Base-by-base conservation (phyloP, 805 yeast genomes). In the Starmerella vaccinii region DNA sequence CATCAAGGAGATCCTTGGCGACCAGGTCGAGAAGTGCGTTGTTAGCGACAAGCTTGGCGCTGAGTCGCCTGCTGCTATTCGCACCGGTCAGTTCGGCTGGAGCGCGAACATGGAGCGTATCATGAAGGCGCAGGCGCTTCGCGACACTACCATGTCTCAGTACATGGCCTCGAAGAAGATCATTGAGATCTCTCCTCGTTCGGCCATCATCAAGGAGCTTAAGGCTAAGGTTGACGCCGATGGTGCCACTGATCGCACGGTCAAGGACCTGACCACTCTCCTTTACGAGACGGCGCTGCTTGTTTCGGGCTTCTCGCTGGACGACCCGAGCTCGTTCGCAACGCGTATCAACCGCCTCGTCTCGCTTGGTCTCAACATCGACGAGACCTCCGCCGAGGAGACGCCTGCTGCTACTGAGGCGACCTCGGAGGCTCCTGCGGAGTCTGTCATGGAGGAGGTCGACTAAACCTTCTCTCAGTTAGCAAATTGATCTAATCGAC, bases 21-120 rank as follows among this genome's bases (percentile, higher is more conserved):
- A 92, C 66, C 90, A 86, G 76, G 97, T 92, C 66, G 99, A 92
- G 79, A 92, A 92, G 80, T 98, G 94, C 73, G 88, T 89, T 69
- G 96, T 92, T 60, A 88, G 97, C 60, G 94, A 90, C 77, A 88
- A 87, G 76, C 81, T 92, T 68, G 87, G 89, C 65, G 97, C 89
- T 68, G 54, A 56, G 47, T 89, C 97, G 53, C 99, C 99, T 72
- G 98, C 98, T 71, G 98, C 98, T 64, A 92, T 92, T 71, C 88
- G 98, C 81, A 92, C 98, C 63, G 97, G 97, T 63, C 97, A 92
- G 78, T 92, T 92, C 72, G 98, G 99, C 72, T 92, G 99, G 99
- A 92, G 98, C 62, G 99, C 99, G 67, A 92, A 92, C 80, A 92
- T 92, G 98, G 99, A 92, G 80, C 90, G 98, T 84, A 92, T 92